Evolutionary conservation across 345 rosid genomes (phyloP).

Genomic region (Populus davidiana): DNA sequence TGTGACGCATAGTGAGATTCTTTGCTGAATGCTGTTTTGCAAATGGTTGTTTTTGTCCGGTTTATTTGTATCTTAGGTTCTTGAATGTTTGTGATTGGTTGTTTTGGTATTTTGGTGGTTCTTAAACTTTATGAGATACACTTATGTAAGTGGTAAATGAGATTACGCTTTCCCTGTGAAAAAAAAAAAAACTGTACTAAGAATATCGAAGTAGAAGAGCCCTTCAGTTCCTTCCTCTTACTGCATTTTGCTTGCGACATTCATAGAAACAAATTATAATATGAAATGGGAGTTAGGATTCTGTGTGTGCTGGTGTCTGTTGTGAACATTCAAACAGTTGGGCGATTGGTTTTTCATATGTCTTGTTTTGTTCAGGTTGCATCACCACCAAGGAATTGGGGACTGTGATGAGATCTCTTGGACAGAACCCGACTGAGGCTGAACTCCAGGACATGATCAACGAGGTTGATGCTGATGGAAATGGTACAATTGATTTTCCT

Average conservation of each 20-base stretch:
- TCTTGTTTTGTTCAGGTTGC: slow-evolving; percentile 26
- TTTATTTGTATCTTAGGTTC: not conserved
- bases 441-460: slow-evolving; percentile 57
- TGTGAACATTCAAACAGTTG: not conserved
- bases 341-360: not conserved
- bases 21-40: not conserved
- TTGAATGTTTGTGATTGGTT: not conserved
- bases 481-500: slow-evolving; percentile 52
- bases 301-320: not conserved
- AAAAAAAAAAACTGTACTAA: not conserved
- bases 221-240: not conserved
- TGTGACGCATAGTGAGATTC: not conserved
- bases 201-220: not conserved
- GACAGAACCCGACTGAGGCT: slow-evolving; percentile 55
- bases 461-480: slow-evolving; percentile 56
- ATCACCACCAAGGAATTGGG: slow-evolving; percentile 52
- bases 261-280: not conserved
- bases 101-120: not conserved
- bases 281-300: not conserved
- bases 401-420: slow-evolving; percentile 51
- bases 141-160: not conserved
- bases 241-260: not conserved
- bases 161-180: not conserved
- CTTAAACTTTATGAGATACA: not conserved
- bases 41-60: not conserved